Evolutionary conservation across 106 monocot species (phyloP).

Genomic region (Platanthera guangdongensis): DNA sequence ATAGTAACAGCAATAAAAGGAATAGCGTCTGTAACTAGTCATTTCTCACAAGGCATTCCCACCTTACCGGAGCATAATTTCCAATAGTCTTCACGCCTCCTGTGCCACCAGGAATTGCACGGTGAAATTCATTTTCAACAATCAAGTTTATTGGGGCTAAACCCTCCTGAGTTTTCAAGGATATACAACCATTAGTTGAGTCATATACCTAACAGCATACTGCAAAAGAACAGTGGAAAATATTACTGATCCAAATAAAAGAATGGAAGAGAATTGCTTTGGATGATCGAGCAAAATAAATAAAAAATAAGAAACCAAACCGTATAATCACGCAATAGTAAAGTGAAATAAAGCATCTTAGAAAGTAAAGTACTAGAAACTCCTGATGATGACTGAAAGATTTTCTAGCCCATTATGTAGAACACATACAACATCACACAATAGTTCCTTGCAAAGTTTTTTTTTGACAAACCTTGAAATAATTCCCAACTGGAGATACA

Average conservation of each 20-base stretch:
- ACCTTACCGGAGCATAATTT: slow-evolving; percentile 78
- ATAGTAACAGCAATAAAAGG: neutral
- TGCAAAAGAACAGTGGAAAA: neutral
- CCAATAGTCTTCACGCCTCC: slow-evolving; percentile 76
- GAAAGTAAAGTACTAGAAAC: no score
- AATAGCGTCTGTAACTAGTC: neutral
- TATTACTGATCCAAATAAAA: neutral
- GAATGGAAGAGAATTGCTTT: neutral
- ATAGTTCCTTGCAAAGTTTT: neutral
- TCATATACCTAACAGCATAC: neutral
- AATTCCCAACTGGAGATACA: slow-evolving; percentile 96
- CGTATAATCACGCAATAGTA: neutral
- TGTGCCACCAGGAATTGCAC: slow-evolving; percentile 72
- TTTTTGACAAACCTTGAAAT: slow-evolving; percentile 67
- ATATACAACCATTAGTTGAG: neutral
- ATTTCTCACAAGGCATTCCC: slow-evolving; percentile 6
- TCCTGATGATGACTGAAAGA: neutral
- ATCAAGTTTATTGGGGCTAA: slow-evolving; percentile 65
- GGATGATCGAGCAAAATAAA: neutral
- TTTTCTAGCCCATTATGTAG: neutral
- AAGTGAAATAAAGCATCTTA: no score
- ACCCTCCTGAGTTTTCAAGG: slow-evolving; percentile 47
- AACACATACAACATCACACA: neutral
- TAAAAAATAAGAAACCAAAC: neutral
- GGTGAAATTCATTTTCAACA: slow-evolving; percentile 55